phyloP scores from a whole-genome alignment of 345 rosid species.

The Viola odorata region DNA sequence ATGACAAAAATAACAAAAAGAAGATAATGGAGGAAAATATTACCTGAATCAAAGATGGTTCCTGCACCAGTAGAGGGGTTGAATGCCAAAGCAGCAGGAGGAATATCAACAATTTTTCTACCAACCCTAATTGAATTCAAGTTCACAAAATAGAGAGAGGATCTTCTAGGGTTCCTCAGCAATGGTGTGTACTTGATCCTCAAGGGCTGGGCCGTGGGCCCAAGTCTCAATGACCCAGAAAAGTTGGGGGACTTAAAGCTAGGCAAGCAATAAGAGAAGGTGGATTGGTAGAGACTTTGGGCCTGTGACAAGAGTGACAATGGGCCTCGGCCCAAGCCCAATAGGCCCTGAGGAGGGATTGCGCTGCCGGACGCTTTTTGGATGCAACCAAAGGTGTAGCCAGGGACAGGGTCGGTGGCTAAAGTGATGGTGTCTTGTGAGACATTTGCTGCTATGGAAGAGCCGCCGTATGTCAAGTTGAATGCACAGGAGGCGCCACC shows the following conservation, averaged over 20 bases:
- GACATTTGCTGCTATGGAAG: conserved; percentile 56
- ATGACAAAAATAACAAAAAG: no score
- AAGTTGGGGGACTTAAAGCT: conserved; percentile 61
- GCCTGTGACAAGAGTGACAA: conserved; percentile 73
- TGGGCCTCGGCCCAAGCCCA: conserved; percentile 89
- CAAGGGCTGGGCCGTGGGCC: conserved; percentile 68
- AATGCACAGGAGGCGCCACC: conserved; percentile 50
- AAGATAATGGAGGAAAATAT: background rate
- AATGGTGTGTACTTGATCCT: conserved; percentile 74
- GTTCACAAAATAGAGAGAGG: conserved; percentile 82
- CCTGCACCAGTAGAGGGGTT: conserved; percentile 76
- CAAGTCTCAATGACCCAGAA: conserved; percentile 82
- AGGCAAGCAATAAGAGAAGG: conserved; percentile 92
- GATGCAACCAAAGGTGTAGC: conserved; percentile 83
- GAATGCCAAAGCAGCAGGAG: conserved; percentile 61
- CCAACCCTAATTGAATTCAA: conserved; percentile 75
- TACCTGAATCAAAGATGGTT: conserved; percentile 92
- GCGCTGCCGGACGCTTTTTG: conserved; percentile 60
- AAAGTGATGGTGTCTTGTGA: conserved; percentile 59
- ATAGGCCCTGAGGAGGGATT: conserved; percentile 72
- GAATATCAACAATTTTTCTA: conserved; percentile 58
- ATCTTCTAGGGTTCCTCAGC: conserved; percentile 70
- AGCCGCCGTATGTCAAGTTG: conserved; percentile 82
- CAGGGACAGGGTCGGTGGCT: conserved; percentile 50
- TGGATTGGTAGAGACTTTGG: conserved; percentile 56